phyloP scores from a whole-genome alignment of 1,139 yeast genomes.

The Blastobotrys indianensis region DNA sequence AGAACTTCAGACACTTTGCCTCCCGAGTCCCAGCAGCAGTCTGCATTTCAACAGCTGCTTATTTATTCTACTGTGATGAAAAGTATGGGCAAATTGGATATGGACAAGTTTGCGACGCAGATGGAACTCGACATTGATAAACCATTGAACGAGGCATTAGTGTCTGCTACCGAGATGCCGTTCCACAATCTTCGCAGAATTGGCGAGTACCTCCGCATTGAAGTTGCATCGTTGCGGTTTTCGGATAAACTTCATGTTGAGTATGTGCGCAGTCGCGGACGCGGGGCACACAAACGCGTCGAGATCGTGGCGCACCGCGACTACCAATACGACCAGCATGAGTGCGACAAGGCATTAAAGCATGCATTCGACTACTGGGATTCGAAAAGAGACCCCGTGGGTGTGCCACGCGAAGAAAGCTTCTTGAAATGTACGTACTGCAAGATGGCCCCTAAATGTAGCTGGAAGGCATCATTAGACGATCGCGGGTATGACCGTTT shows the following conservation, averaged over 20 bases:
- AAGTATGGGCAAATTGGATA: constrained; percentile 13
- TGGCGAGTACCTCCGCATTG: too few species aligned
- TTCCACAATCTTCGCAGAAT: too few species aligned
- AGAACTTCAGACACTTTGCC: constrained; percentile 20
- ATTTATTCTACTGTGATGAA: constrained; percentile 26
- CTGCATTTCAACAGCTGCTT: constrained; percentile 34
- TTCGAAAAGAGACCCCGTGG: constrained; percentile 26
- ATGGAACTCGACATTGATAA: constrained; percentile 3
- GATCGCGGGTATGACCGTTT: neutral
- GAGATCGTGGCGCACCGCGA: constrained; percentile 18
- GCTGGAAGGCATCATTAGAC: constrained; percentile 20
- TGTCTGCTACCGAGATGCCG: too few species aligned
- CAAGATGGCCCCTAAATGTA: constrained; percentile 18
- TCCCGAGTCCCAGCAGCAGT: constrained; percentile 20
- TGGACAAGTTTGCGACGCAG: neutral
- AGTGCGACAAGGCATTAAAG: constrained; percentile 18
- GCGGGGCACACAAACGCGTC: constrained; percentile 4
- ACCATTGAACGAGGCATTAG: constrained; percentile 2
- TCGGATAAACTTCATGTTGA: constrained; percentile 19
- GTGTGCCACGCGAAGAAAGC: constrained; percentile 21
- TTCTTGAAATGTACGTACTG: constrained; percentile 22
- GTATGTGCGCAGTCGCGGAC: constrained; percentile 16
- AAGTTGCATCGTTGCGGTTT: neutral
- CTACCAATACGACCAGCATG: constrained; percentile 19
- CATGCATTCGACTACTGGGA: constrained; percentile 28